phyloP scores from a whole-genome alignment of 2,329 filamentous ascomycete species.

The Penicillium brevicompactum region DNA sequence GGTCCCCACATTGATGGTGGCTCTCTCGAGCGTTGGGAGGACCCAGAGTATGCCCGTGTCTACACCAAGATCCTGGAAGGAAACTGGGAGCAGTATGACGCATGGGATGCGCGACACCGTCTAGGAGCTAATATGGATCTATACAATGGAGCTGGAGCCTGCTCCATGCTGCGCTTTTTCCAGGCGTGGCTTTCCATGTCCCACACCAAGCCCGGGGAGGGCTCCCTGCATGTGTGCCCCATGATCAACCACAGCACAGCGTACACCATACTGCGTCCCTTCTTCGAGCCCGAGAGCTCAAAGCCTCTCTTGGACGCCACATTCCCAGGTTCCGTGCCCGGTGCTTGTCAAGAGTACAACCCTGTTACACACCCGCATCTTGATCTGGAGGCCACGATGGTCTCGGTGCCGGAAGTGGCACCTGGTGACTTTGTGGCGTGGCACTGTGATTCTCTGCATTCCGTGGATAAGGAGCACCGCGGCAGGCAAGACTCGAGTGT shows the following conservation, averaged over 20 bases:
- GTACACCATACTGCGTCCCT: slow-evolving; percentile 80
- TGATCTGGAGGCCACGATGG: slow-evolving; percentile 67
- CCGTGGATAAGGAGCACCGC: slow-evolving; percentile 76
- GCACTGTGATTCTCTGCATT: slow-evolving; percentile 81
- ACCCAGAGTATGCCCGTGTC: slow-evolving; percentile 68
- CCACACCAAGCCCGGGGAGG: slow-evolving; percentile 70
- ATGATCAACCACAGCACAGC: slow-evolving; percentile 73
- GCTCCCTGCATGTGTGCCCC: slow-evolving; percentile 81
- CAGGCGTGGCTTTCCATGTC: slow-evolving; percentile 87
- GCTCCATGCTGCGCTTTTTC: slow-evolving; percentile 82
- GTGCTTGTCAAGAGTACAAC: slow-evolving; percentile 70
- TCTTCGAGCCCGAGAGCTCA: slow-evolving; percentile 65
- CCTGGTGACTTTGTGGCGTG: slow-evolving; percentile 76
- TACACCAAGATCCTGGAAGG: slow-evolving; percentile 76
- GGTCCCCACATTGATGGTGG: slow-evolving; percentile 76
- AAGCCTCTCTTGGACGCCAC: slow-evolving; percentile 44
- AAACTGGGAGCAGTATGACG: slow-evolving; percentile 77
- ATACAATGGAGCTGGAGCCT: slow-evolving; percentile 79
- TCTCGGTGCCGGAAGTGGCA: slow-evolving; percentile 67
- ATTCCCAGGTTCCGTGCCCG: slow-evolving; percentile 71
- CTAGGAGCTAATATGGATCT: slow-evolving; percentile 70
- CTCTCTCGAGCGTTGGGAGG: slow-evolving; percentile 75
- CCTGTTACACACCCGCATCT: slow-evolving; percentile 69
- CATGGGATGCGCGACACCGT: slow-evolving; percentile 75
- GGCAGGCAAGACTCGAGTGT: slow-evolving; percentile 78